These are phyloP conservation scores for Pestalotiopsis fici DNA, from an alignment of 2,329 filamentous ascomycete species.

Conservation along the genomic window DNA sequence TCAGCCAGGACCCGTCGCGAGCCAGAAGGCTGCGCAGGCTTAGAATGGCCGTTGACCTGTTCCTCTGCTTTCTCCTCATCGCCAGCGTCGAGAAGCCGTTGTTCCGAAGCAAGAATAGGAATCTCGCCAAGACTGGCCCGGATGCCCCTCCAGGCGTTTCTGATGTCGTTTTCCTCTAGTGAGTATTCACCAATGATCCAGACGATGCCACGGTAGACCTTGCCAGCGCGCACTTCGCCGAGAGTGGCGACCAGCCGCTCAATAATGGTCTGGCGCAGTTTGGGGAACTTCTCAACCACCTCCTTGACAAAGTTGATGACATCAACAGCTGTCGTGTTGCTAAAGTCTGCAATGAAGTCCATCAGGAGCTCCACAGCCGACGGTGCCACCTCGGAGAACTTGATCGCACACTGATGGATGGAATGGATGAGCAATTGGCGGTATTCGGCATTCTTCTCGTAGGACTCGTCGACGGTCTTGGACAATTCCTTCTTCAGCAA, in stretches of 20 bases:
- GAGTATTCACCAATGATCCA: slow-evolving; percentile 99
- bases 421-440: slow-evolving; percentile 93
- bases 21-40: slow-evolving; percentile 73
- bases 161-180: slow-evolving; percentile 88
- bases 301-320: slow-evolving; percentile 99
- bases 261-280: slow-evolving; percentile 83
- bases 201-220: slow-evolving; percentile 93
- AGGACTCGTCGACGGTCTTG: slow-evolving; percentile 97
- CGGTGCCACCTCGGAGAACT: slow-evolving; percentile 96
- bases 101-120: slow-evolving; percentile 92
- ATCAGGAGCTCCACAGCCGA: slow-evolving; percentile 96
- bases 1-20: slow-evolving; percentile 93
- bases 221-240: slow-evolving; percentile 90
- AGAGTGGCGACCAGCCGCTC: slow-evolving; percentile 86
- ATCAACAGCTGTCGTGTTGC: slow-evolving; percentile 93
- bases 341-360: slow-evolving; percentile 99
- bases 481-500: slow-evolving; percentile 95
- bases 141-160: slow-evolving; percentile 96
- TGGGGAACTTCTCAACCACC: slow-evolving; percentile 96
- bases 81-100: slow-evolving; percentile 84
- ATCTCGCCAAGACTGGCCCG: slow-evolving; percentile 93
- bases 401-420: slow-evolving; percentile 98
- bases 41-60: slow-evolving; percentile 80
- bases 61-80: slow-evolving; percentile 67
- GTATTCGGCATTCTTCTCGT: slow-evolving; percentile 97